phyloP scores from a whole-genome alignment of 2,329 filamentous ascomycete genomes.

The Ophiostoma ulmi region DNA sequence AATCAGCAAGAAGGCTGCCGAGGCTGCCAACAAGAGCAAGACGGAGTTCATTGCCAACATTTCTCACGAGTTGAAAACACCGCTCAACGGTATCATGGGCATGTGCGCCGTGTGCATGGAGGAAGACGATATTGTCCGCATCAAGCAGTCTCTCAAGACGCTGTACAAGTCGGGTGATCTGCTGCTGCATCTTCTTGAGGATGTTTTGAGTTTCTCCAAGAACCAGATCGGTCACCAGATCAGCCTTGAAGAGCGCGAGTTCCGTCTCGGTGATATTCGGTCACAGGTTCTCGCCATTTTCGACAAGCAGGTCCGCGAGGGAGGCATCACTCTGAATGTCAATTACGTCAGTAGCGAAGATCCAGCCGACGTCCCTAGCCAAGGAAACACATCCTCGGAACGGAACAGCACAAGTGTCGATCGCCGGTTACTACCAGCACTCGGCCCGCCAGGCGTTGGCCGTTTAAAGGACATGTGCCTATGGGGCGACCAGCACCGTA shows the following conservation, averaged over 20 bases:
- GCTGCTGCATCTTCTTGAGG: constrained; percentile 77
- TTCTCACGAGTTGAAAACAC: constrained; percentile 80
- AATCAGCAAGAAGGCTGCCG: constrained; percentile 83
- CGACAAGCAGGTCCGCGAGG: constrained; percentile 80
- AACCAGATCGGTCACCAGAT: constrained; percentile 88
- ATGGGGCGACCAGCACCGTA: constrained; percentile 88
- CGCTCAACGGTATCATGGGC: constrained; percentile 89
- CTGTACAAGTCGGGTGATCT: constrained; percentile 87
- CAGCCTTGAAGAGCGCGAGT: constrained; percentile 77
- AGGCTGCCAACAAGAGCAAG: constrained; percentile 95
- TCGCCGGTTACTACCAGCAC: constrained; percentile 42
- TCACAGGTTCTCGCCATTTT: constrained; percentile 82
- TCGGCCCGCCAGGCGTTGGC: constrained; percentile 61
- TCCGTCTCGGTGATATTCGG: constrained; percentile 74
- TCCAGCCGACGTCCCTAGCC: constrained; percentile 19
- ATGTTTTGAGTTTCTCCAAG: constrained; percentile 87
- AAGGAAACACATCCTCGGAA: background rate
- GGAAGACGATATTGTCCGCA: constrained; percentile 69
- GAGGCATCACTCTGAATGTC: constrained; percentile 67
- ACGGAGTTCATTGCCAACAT: constrained; percentile 97
- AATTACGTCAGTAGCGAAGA: constrained; percentile 56
- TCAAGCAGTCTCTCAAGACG: constrained; percentile 79
- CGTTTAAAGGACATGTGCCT: constrained; percentile 78
- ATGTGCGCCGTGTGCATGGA: constrained; percentile 93
- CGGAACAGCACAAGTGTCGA: background rate